phyloP scores from a whole-genome alignment of 2,329 filamentous ascomycete species.

The Pyricularia sp. region DNA sequence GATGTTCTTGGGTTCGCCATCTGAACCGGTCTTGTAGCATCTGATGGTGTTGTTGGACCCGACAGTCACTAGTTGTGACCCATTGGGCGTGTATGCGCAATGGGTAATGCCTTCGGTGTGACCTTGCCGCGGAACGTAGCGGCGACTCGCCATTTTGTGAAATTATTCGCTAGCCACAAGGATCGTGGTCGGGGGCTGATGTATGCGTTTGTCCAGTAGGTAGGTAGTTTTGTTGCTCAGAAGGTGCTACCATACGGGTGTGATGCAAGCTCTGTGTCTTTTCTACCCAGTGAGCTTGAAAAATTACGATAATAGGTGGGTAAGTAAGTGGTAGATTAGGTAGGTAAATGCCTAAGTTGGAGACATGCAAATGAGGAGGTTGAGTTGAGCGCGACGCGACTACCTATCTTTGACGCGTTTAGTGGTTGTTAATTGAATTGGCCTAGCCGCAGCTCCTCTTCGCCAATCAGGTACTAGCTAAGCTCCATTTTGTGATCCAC shows the following conservation, averaged over 20 bases:
- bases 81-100: constrained; percentile 80
- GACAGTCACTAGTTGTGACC: constrained; percentile 74
- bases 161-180: neutral
- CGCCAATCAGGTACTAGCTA: neutral
- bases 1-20: constrained; percentile 84
- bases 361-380: neutral
- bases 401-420: neutral
- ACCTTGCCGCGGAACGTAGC: constrained; percentile 51
- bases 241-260: neutral
- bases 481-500: neutral
- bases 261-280: neutral
- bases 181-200: neutral
- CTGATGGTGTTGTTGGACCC: constrained; percentile 90
- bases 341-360: neutral
- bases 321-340: too few relatives aligned
- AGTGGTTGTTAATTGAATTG: neutral
- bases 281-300: neutral
- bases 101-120: constrained; percentile 80
- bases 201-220: neutral
- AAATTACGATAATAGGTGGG: neutral
- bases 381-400: neutral
- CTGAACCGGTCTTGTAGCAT: constrained; percentile 79
- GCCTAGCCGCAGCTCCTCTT: neutral
- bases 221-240: neutral
- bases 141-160: constrained; percentile 12